A percentile compares a stretch with the other conserved stretches of the same genome.
Conservation (phyloP, 2,329 filamentous ascomycete genomes). For the Xylariales sp. region DNA sequence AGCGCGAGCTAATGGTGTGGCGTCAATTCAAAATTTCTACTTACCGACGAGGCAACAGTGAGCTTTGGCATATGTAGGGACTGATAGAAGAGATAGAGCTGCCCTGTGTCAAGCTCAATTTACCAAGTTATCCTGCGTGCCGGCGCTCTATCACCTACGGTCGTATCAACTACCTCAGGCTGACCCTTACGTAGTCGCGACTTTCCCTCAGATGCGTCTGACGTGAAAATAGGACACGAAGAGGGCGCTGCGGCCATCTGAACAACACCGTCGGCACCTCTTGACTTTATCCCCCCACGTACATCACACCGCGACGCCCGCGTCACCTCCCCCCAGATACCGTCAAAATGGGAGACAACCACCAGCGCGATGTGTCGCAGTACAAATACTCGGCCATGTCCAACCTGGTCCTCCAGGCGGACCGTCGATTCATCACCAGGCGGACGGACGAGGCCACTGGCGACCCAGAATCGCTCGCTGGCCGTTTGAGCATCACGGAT, state of each 20-base stretch:
- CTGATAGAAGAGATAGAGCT: too few species aligned
- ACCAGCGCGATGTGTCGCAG: constrained; percentile 81
- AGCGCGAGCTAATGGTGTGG: too few species aligned
- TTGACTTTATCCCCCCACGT: constrained; percentile 10
- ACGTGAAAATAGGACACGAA: constrained; percentile 12
- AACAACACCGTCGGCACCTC: constrained; percentile 21
- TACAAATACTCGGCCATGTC: constrained; percentile 99
- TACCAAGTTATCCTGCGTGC: too few species aligned
- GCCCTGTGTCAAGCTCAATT: too few species aligned
- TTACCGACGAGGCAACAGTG: not conserved
- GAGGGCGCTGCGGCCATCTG: constrained; percentile 22
- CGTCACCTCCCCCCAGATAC: constrained; percentile 10
- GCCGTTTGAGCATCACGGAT: constrained; percentile 86
- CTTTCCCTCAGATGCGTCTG: constrained; percentile 17
- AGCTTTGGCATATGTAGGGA: too few species aligned
- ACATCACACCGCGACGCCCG: constrained; percentile 9
- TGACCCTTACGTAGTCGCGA: not conserved
- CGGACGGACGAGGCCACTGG: constrained; percentile 93
- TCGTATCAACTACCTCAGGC: too few species aligned
- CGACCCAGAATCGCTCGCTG: constrained; percentile 94
- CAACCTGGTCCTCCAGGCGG: constrained; percentile 99
- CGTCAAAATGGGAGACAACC: constrained; percentile 62
- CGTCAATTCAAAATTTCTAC: constrained; percentile 8
- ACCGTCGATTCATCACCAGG: constrained; percentile 90
- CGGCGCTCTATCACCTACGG: too few species aligned